Evolutionary conservation across 176 grass and related monocot species (phyloP), one percentile per base, ranked within the genome.

Genomic region (Oryza nivara): DNA sequence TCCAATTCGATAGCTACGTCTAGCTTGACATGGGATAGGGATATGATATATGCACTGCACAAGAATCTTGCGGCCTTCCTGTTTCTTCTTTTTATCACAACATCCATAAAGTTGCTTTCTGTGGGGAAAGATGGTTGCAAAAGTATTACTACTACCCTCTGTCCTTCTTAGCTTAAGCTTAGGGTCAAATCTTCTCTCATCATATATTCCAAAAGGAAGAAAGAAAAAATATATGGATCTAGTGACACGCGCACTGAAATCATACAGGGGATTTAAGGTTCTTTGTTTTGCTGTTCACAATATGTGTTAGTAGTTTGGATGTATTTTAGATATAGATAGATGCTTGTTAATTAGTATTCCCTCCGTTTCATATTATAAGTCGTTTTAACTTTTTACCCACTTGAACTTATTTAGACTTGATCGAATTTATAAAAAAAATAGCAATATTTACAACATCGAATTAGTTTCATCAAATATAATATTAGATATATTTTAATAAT

Each of bases 1-100:
- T 63, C 58, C n/a, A 63, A 63, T 63, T 63, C 9, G 58, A 63
- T 63, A 23, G 58, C 58, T 63, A 63, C 58, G 58, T 9, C 19
- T 23, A 63, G 19, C 54, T 58, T 20, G 54, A 58, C 54, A 58
- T 58, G 54, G 54, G 54, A 58, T 58, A 7, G 54, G 5, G 54
- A 58, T 58, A 56, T 56, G 51, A 58, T 58, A 58, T 36, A 12
- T 43, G 44, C 71, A 73, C 71, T 9, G 44, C 48, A 75, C 48
- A 35, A 56, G 73, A 75, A 75, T 75, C 28, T 75, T 20, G 45
- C 73, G 11, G 1, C 69, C 68, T 71, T 71, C 58, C 58, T 23
- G 58, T 23, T 63, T 63, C 58, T 63, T 63, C 68, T 44, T 71
- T 43, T 54, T 52, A 35, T 75, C 46, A 49, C 8, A 56, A 34